Conservation (phyloP, 2,329 filamentous ascomycete species). For the Lecanicillium sp. region DNA sequence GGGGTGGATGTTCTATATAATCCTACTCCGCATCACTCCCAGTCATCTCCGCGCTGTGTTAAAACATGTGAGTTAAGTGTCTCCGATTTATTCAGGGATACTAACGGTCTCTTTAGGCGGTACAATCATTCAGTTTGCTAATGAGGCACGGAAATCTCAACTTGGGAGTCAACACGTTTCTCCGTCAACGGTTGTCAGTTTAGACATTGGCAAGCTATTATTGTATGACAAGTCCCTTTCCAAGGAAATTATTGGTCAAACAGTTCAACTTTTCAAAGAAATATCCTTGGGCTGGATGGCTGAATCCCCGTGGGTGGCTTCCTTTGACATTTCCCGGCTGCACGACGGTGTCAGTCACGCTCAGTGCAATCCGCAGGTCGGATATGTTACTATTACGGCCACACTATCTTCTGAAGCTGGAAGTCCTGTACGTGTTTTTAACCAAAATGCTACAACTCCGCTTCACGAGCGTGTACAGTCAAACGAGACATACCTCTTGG, state of each 20-base stretch:
- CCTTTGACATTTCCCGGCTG: slow-evolving; percentile 15
- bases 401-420: background rate
- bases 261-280: slow-evolving; percentile 8
- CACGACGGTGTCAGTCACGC: slow-evolving; percentile 18
- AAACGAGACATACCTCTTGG: slow-evolving; percentile 42
- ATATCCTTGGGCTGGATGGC: slow-evolving; percentile 1
- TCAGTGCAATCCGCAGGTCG: slow-evolving; percentile 4
- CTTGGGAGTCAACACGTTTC: slow-evolving; percentile 9
- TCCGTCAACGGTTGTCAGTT: slow-evolving; percentile 20
- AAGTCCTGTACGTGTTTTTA: slow-evolving; percentile 3
- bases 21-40: slow-evolving; percentile 27
- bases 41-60: slow-evolving; percentile 25
- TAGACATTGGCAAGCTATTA: slow-evolving; percentile 25
- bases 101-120: slow-evolving; percentile 19
- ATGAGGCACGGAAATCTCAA: slow-evolving; percentile 12
- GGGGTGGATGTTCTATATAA: slow-evolving; percentile 39
- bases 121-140: slow-evolving; percentile 22
- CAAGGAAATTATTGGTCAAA: slow-evolving; percentile 17
- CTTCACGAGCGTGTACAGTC: slow-evolving; percentile 23
- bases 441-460: slow-evolving; percentile 10
- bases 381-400: slow-evolving; percentile 7
- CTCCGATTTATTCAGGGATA: background rate
- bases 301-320: background rate
- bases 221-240: slow-evolving; percentile 23
- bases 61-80: slow-evolving; percentile 22